Conservation (phyloP, 768 basidiomycete species). For the Trametes sanguinea region DNA sequence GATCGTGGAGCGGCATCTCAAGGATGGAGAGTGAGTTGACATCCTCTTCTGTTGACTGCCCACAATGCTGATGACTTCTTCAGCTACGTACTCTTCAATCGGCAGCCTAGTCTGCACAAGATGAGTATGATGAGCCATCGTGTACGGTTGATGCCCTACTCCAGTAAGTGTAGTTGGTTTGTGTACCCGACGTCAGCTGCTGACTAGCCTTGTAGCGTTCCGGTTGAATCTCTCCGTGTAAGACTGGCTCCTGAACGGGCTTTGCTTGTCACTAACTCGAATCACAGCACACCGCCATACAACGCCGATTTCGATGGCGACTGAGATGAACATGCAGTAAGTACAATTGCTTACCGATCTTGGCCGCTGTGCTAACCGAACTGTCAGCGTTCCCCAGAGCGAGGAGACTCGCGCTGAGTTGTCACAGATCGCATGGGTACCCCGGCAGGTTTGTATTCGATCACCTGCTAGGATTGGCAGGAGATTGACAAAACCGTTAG, state of each 20-base stretch:
- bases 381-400: conserved; percentile 85
- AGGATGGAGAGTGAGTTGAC: conserved; percentile 93
- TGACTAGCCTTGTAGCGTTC: conserved; percentile 62
- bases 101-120: conserved; percentile 97
- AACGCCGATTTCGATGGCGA: conserved; percentile 99
- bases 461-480: no score
- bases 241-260: conserved; percentile 31
- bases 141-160: conserved; percentile 96
- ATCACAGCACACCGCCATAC: conserved; percentile 85
- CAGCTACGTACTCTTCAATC: conserved; percentile 94
- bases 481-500: conserved; percentile 40
- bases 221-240: conserved; percentile 98
- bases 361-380: background rate
- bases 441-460: conserved; percentile 68
- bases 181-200: background rate
- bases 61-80: background rate
- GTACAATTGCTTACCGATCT: conserved; percentile 38
- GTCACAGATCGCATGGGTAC: conserved; percentile 98
- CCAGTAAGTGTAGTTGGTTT: conserved; percentile 63
- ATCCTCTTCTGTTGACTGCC: background rate
- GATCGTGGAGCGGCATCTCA: conserved; percentile 97
- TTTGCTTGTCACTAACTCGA: conserved; percentile 25
- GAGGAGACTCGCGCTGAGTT: conserved; percentile 98
- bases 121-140: conserved; percentile 99
- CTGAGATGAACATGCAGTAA: conserved; percentile 99